Evolutionary conservation across 176 grass and related monocot genomes (phyloP).

Genomic region (Panicum miliaceum): DNA sequence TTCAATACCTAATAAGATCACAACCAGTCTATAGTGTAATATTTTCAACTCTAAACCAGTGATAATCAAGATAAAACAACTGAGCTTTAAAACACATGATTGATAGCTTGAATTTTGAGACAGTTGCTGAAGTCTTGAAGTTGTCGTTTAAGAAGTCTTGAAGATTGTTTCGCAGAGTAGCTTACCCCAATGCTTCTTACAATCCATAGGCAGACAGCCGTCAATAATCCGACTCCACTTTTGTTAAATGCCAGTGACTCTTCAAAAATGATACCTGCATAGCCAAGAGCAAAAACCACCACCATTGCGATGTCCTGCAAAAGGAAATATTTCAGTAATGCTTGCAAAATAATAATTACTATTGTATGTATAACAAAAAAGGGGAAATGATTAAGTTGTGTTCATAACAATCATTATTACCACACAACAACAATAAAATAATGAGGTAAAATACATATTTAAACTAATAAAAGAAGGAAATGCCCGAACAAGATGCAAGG

Average conservation of each 20-base stretch:
- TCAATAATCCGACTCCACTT: conserved; percentile 90
- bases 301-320: conserved; percentile 92
- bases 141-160: background rate
- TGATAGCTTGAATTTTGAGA: conserved; percentile 15
- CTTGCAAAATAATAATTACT: background rate
- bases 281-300: conserved; percentile 89
- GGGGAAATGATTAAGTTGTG: background rate
- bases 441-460: conserved; percentile 7
- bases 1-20: background rate
- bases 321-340: conserved; percentile 44
- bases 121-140: background rate
- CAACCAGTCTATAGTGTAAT: background rate
- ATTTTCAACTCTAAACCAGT: background rate
- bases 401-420: background rate
- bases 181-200: conserved; percentile 97
- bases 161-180: background rate
- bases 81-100: background rate
- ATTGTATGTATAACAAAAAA: background rate
- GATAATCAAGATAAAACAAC: conserved; percentile 12
- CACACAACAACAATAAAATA: background rate
- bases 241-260: conserved; percentile 97
- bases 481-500: conserved; percentile 13
- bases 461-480: background rate
- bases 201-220: conserved; percentile 96
- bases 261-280: conserved; percentile 95